Base-by-base conservation (phyloP, 1,284 basidiomycete species). In the Sporisorium sorghi region DNA sequence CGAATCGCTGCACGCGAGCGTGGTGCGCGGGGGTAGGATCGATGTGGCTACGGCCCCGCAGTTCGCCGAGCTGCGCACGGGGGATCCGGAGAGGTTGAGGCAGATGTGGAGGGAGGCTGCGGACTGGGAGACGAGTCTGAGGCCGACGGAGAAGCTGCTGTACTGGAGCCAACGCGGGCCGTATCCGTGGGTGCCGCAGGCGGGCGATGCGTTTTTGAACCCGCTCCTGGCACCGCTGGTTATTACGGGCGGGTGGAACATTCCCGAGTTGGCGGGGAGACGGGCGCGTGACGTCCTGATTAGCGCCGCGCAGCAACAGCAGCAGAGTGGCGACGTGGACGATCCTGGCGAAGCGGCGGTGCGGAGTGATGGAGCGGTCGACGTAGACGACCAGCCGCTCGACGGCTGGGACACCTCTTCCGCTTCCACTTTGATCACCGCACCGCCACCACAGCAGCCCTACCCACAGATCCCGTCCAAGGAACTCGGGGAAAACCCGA, bases 1-100 rank as follows among this genome's bases (percentile, higher is more conserved):
- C 43, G 77, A 79, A 40, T 24, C 54, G 2, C 59, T 79, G 37
- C 77, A 79, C 32, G 55, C 77, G n/a, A 71, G 66, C 12, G 73
- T 79, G 2, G 47, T 65, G n/a, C 50, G 60, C 1, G 69, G 72
- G 3, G 77, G 70, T 0, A 28, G 73, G 5, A 61, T 78, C 17
- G 17, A 58, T 19, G 44, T 44, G 11, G 32, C 50, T 2, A 60
- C 56, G 1, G 49, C 63, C 4, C 58, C 56, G 21, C 55, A 50
- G 8, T 77, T 79, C 35, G 59, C 43, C 9, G 50, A 71, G 24
- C 28, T 79, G 15, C 32, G 73, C 1, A 19, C 19, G 9, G n/a
- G 53, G 11, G 61, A 73, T 26, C 33, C 49, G 2, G 30, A 24
- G 3, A 17, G 24, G 10, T 42, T 79, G 42, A 42, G 58, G 11